Evolutionary conservation across 2,329 filamentous ascomycete genomes (phyloP).

Genomic region (Penicillium crustosum): DNA sequence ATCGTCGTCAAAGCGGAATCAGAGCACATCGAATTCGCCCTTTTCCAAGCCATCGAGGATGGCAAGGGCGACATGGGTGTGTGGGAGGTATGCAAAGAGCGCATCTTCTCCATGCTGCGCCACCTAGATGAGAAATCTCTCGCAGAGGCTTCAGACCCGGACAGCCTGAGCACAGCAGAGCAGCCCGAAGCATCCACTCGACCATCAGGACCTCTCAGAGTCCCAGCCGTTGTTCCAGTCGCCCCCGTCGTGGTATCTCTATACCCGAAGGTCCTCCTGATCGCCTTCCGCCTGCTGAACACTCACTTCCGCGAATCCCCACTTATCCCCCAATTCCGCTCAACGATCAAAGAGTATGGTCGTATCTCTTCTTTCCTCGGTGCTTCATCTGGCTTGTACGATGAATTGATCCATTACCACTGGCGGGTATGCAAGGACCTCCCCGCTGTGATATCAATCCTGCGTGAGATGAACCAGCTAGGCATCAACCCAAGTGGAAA

Average conservation of each 20-base stretch:
- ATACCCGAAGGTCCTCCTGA: constrained; percentile 44
- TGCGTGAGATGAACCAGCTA: constrained; percentile 47
- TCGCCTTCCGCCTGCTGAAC: constrained; percentile 43
- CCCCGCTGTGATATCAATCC: constrained; percentile 39
- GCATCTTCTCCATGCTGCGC: constrained; percentile 41
- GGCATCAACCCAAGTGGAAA: constrained; percentile 40
- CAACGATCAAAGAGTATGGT: constrained; percentile 43
- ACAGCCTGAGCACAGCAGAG: neutral
- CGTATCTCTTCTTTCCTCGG: constrained; percentile 46
- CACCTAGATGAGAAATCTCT: constrained; percentile 24
- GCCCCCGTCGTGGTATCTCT: constrained; percentile 36
- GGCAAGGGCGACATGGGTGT: constrained; percentile 37
- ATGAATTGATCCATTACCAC: constrained; percentile 45
- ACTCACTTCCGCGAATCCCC: constrained; percentile 43
- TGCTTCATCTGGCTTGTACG: constrained; percentile 43
- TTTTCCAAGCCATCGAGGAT: constrained; percentile 30
- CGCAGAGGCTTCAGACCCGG: constrained; percentile 2
- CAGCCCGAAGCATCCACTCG: neutral
- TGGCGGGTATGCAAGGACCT: constrained; percentile 46
- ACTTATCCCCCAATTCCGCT: constrained; percentile 42
- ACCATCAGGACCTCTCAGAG: constrained; percentile 23
- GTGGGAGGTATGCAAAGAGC: constrained; percentile 42
- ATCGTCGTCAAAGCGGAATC: constrained; percentile 33
- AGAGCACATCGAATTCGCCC: constrained; percentile 32
- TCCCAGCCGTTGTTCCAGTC: constrained; percentile 34